Evolutionary conservation across 2,329 filamentous ascomycete species (phyloP).

Genomic region (Trichophaea hybrida): DNA sequence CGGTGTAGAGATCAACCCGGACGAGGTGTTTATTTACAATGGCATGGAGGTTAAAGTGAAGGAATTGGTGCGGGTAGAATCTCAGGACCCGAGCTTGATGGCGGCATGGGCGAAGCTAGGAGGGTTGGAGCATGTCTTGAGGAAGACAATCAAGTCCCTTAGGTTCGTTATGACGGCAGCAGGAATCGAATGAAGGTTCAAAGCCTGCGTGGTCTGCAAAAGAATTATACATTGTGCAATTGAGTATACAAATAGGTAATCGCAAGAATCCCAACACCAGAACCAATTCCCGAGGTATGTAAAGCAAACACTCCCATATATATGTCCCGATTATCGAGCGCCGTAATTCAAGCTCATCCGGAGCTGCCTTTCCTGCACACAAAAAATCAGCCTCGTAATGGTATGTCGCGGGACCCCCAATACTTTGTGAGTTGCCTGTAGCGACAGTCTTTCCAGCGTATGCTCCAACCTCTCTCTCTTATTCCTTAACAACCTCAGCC

Average conservation of each 20-base stretch:
- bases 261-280: too few relatives aligned
- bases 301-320: not conserved
- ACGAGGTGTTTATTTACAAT: slow-evolving; percentile 44
- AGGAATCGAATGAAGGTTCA: slow-evolving; percentile 2
- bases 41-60: slow-evolving; percentile 48
- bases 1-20: slow-evolving; percentile 28
- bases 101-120: slow-evolving; percentile 52
- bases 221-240: too few relatives aligned
- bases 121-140: slow-evolving; percentile 47
- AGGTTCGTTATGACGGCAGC: slow-evolving; percentile 44
- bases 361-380: slow-evolving; percentile 47
- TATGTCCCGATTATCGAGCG: not conserved
- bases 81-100: slow-evolving; percentile 52
- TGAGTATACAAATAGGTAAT: too few relatives aligned
- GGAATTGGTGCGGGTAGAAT: slow-evolving; percentile 52
- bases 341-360: slow-evolving; percentile 45
- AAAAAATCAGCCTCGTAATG: not conserved
- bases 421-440: slow-evolving; percentile 59
- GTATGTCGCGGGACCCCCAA: not conserved
- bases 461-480: slow-evolving; percentile 77
- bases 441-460: slow-evolving; percentile 68
- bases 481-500: slow-evolving; percentile 55
- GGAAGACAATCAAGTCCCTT: slow-evolving; percentile 43
- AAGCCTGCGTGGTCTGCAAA: too few relatives aligned
- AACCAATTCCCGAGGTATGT: too few relatives aligned